phyloP scores from a whole-genome alignment of 352 stramenopile species.

The Phytopythium vexans region DNA sequence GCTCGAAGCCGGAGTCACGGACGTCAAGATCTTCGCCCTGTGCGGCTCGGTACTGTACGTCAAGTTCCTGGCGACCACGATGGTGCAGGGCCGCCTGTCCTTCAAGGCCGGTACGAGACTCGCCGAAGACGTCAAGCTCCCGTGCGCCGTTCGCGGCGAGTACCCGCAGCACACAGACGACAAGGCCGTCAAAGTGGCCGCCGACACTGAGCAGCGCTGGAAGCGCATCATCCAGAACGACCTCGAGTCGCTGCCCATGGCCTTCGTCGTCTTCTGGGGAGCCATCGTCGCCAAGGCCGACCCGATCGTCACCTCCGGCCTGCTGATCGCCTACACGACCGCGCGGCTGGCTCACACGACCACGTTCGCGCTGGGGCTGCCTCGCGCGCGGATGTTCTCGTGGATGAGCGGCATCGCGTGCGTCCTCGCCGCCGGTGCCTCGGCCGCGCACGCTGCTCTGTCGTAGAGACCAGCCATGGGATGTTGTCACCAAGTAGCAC shows the following conservation, averaged over 20 bases:
- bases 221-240: slow-evolving; percentile 60
- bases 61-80: slow-evolving; percentile 52
- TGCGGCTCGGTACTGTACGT: slow-evolving; percentile 50
- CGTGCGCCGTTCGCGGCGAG: slow-evolving; percentile 1
- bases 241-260: slow-evolving; percentile 53
- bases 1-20: slow-evolving; percentile 5
- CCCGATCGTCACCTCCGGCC: slow-evolving; percentile 20
- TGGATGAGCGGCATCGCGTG: slow-evolving; percentile 27
- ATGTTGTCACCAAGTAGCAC: too few species aligned
- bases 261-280: slow-evolving; percentile 39
- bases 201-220: slow-evolving; percentile 43
- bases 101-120: slow-evolving; percentile 42
- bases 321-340: slow-evolving; percentile 39
- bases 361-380: slow-evolving; percentile 37
- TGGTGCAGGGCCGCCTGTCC: slow-evolving; percentile 37
- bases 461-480: too few species aligned
- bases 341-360: slow-evolving; percentile 35
- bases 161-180: slow-evolving; percentile 21
- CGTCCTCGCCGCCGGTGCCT: slow-evolving; percentile 18
- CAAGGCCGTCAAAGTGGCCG: slow-evolving; percentile 20
- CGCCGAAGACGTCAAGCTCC: slow-evolving; percentile 37
- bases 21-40: slow-evolving; percentile 34
- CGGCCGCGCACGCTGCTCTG: slow-evolving; percentile 15
- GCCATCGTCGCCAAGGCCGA: slow-evolving; percentile 36
- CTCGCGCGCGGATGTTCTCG: slow-evolving; percentile 16